Evolutionary conservation across 129 eudicot species (phyloP).

Genomic region (Calendula officinalis): DNA sequence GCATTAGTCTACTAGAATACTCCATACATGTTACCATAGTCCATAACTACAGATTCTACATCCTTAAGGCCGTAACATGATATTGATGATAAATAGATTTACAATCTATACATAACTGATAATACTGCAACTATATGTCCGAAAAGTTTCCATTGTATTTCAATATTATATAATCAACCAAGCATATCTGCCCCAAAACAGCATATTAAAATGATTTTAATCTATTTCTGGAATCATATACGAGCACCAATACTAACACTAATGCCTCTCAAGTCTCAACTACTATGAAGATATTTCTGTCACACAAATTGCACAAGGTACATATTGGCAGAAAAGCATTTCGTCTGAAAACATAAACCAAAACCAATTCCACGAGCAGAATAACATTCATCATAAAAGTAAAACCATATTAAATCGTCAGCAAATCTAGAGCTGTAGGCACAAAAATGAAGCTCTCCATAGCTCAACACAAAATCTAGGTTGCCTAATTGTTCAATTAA

Average conservation of each 20-base stretch:
- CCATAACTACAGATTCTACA: constrained; percentile 3
- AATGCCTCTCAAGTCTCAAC: constrained; percentile 11
- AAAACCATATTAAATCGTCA: constrained; percentile 10
- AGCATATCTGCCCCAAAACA: not conserved
- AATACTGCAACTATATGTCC: not conserved
- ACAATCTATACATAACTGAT: not conserved
- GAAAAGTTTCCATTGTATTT: not conserved
- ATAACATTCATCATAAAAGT: not conserved
- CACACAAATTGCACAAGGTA: not conserved
- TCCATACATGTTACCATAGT: constrained; percentile 2
- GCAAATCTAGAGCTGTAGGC: not conserved
- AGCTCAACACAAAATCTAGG: constrained; percentile 4
- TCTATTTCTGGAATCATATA: not conserved
- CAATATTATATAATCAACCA: constrained; percentile 2
- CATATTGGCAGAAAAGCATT: constrained; percentile 7
- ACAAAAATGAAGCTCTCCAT: not conserved
- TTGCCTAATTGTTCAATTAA: not conserved
- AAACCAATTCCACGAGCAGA: not conserved
- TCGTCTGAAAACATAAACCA: constrained; percentile 11
- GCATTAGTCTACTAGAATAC: constrained; percentile 9
- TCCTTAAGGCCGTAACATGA: not conserved
- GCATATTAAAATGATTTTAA: constrained; percentile 1
- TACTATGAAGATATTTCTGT: not conserved
- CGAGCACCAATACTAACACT: constrained; percentile 7
- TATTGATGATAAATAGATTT: not conserved